Evolutionary conservation across 805 yeast species (phyloP).

Genomic region (Monosporozyma servazzii): DNA sequence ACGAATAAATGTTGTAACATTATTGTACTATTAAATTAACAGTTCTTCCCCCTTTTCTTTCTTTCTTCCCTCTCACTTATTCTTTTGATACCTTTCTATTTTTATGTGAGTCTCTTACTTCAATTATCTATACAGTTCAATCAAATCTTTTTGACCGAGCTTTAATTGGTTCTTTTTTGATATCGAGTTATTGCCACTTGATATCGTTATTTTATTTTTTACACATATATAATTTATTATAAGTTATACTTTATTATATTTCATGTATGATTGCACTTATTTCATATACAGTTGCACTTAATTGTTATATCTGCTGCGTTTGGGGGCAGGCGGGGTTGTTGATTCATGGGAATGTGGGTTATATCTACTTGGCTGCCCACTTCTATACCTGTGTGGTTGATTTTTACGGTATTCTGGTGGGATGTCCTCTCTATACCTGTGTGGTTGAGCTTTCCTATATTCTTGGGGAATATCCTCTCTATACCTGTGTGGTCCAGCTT

Average conservation of each 20-base stretch:
- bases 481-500: neutral
- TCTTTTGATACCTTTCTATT: slow-evolving; percentile 1
- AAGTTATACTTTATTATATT: neutral
- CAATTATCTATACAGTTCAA: neutral
- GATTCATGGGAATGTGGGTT: neutral
- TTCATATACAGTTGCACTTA: neutral
- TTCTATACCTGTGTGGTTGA: neutral
- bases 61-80: neutral
- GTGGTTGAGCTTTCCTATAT: no score
- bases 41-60: no score
- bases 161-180: neutral
- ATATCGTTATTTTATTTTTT: neutral
- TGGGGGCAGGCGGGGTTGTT: neutral
- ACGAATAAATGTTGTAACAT: slow-evolving; percentile 6
- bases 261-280: neutral
- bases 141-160: neutral
- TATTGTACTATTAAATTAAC: neutral
- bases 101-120: neutral
- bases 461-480: neutral
- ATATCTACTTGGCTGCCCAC: neutral
- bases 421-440: neutral
- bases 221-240: neutral
- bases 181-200: neutral
- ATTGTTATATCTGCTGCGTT: slow-evolving; percentile 1
- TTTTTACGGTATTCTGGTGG: neutral